Percentiles rank a stretch among this genome's conserved stretches.
Evolutionary conservation across 805 yeast genomes (phyloP).

Genomic region (Candida jianshihensis): DNA sequence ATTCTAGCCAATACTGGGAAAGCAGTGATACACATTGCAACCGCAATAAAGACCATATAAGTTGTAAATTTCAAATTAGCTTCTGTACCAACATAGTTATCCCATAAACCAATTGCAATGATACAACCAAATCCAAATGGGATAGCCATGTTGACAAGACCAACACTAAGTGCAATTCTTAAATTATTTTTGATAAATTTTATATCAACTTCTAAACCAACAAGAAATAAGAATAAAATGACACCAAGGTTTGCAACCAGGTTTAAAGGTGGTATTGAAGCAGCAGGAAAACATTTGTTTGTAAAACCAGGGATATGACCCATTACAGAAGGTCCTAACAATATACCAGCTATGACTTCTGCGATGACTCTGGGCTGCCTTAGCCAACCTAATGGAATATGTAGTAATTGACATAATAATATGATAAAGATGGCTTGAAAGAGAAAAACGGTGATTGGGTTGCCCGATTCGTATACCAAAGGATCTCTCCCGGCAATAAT

Average conservation of each 20-base stretch:
- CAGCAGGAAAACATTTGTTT: conserved; percentile 53
- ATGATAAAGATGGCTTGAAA: conserved; percentile 64
- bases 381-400: conserved; percentile 51
- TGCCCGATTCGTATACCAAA: conserved; percentile 44
- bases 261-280: conserved; percentile 55
- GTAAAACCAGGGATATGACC: conserved; percentile 69
- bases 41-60: conserved; percentile 74
- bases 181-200: conserved; percentile 54
- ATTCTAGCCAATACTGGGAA: conserved; percentile 81
- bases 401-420: conserved; percentile 49
- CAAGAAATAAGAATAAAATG: conserved; percentile 64
- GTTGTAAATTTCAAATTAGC: conserved; percentile 54
- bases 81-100: conserved; percentile 36
- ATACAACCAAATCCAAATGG: conserved; percentile 80
- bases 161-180: conserved; percentile 59
- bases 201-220: conserved; percentile 75
- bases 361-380: conserved; percentile 79
- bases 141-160: conserved; percentile 62
- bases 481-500: conserved; percentile 71
- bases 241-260: conserved; percentile 71
- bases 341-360: conserved; percentile 71
- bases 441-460: conserved; percentile 63
- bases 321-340: conserved; percentile 69
- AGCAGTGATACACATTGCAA: conserved; percentile 80
- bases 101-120: conserved; percentile 59